Evolutionary conservation across 2,329 filamentous ascomycete species (phyloP).

Genomic region (Fusarium decemcellulare): DNA sequence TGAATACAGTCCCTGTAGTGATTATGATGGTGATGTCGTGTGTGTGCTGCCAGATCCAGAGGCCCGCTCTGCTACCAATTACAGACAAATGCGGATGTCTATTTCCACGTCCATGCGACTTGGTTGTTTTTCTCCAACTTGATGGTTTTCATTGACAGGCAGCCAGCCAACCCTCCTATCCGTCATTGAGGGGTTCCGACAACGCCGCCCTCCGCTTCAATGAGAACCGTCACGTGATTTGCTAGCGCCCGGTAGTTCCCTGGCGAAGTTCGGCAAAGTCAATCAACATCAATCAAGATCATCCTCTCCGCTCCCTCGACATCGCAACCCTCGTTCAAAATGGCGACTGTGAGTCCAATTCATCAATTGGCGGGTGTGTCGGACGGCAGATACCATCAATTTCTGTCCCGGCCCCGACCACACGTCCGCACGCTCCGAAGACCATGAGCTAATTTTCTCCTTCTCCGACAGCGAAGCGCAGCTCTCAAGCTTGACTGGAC

Average conservation of each 20-base stretch:
- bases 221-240: conserved; percentile 51
- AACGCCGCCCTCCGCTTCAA: conserved; percentile 31
- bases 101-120: too few species aligned
- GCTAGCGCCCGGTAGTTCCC: conserved; percentile 48
- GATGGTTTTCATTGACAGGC: neutral
- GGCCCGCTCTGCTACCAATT: too few species aligned
- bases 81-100: too few species aligned
- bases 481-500: conserved; percentile 99
- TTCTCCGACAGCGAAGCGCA: conserved; percentile 84
- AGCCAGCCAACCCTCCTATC: neutral
- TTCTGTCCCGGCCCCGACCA: conserved; percentile 13
- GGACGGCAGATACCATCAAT: conserved; percentile 37
- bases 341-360: conserved; percentile 76
- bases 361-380: conserved; percentile 46
- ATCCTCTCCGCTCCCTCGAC: conserved; percentile 63
- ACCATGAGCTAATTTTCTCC: conserved; percentile 69
- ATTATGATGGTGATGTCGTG: neutral
- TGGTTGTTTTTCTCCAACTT: neutral
- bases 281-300: conserved; percentile 62
- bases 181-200: conserved; percentile 44
- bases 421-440: conserved; percentile 38
- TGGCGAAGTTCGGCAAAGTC: conserved; percentile 61
- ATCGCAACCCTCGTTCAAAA: conserved; percentile 68
- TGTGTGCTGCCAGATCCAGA: neutral
- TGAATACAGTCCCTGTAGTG: neutral